Base-by-base conservation (phyloP, 371 early-diverging fungal genomes). In the Mycotypha africana region DNA sequence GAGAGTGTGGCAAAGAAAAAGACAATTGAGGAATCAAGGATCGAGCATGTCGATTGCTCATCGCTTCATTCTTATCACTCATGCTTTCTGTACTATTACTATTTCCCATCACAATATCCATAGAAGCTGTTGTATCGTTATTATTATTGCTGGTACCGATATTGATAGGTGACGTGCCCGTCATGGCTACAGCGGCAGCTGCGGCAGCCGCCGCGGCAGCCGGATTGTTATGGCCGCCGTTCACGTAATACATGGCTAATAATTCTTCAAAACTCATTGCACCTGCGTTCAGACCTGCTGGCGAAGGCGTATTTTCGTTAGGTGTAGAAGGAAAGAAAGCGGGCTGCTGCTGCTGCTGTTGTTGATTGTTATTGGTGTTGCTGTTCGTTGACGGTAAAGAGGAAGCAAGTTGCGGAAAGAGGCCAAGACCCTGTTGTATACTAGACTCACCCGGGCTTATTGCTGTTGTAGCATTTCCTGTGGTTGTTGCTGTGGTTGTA, bases 241-340 rank as follows among this genome's bases (percentile, higher is more conserved):
- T 58, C 3, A 49, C 53, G 45, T 63, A 54, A 33, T 63, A 63
- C 55, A 63, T 49, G 2, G 45, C 47, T 14, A 63, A 38, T n/a
- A 63, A 12, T 26, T 63, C 63, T 36, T 63, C 63, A 49, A 63
- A 63, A 36, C 63, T 63, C 48, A 63, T 44, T n/a, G 61, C 50
- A 32, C 65, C 65, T 9, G 60, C 52, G 51, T 62, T 56, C 11
- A 39, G 38, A 37, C 39, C 47, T 19, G 28, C 45, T 28, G 58
- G 60, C 22, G 55, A 50, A 38, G 60, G 55, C 4, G 55, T 31
- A 1, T 42, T n/a, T 41, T 60, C 55, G 26, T 38, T 53, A 3
- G 59, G 53, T 21, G 54, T 47, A 8, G 51, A 17, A 35, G 49
- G 47, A 38, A 54, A 54, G 22, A 41, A 55, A 1, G 47, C 39